Evolutionary conservation across 129 eudicot species (phyloP), one percentile per base, ranked within the genome.

Genomic region (Flaveria trinervia): DNA sequence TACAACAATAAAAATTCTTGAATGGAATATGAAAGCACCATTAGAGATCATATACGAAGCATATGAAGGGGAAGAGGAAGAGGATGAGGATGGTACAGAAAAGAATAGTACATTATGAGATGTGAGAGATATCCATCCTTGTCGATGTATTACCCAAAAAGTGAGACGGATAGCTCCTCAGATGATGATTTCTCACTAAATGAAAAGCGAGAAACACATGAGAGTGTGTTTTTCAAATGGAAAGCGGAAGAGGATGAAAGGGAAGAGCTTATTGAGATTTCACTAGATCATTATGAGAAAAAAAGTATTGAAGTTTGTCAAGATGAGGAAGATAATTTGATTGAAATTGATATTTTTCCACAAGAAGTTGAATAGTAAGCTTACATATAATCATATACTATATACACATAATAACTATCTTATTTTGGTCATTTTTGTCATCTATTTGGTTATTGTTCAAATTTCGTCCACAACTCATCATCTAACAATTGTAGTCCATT

Each of bases 1-100:
- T 76, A 48, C 77, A 65, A 71, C 75, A 51, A 71, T 44, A 81
- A 78, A 73, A 16, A 85, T 91, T 75, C 71, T 83, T 33, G 93
- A 91, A 77, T 94, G 97, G 99, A 79, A 87, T 72, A 90, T 94
- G 36, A 78, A 90, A 54, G 92, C 94, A 25, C 99, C 99, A 33
- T 72, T 94, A 75, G 99, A 94, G 81, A 84, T 94, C 43, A 94
- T 94, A 79, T 83, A 94, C 79, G 99, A 94, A 73, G 93, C 82
- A 45, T 83, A 89, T 54, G 97, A 85, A 80, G 98, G 86, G 0
- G 90, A 86, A 44, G 96, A 85, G 18, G 89, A 83, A 2, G 84
- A 79, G 0, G 86, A 64, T 1, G 75, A 74, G 15, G 68, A 62
- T 15, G 14, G 7, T 20, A 39, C 46, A 33, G 68, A 65, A 59